Percentiles rank a stretch among this genome's conserved stretches.
These are phyloP conservation scores for Gymnopilus junonius DNA, from an alignment of 768 basidiomycete genomes.

Conservation along the genomic window DNA sequence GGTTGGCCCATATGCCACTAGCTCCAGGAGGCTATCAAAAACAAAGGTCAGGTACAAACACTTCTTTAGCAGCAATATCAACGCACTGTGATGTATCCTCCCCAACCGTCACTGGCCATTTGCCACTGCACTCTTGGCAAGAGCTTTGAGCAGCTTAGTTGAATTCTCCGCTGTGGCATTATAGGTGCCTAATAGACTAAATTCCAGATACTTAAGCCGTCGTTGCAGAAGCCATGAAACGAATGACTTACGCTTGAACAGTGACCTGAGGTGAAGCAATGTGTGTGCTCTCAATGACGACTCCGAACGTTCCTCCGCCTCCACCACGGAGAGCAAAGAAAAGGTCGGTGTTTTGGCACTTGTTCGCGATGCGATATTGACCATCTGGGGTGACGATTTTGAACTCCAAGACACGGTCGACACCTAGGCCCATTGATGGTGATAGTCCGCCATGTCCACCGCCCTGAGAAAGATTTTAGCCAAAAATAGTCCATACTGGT, in stretches of 20 bases:
- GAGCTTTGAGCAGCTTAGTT: conserved; percentile 15
- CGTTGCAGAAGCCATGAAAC: background rate
- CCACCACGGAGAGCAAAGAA: conserved; percentile 52
- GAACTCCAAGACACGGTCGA: conserved; percentile 27
- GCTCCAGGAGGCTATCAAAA: conserved; percentile 13
- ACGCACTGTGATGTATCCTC: conserved; percentile 25
- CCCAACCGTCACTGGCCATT: conserved; percentile 24
- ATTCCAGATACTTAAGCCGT: background rate
- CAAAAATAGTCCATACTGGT: too few species aligned
- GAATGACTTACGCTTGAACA: conserved; percentile 17
- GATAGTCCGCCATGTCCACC: conserved; percentile 22
- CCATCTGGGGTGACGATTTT: conserved; percentile 49
- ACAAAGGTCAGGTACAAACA: background rate
- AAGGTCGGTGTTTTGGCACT: conserved; percentile 45
- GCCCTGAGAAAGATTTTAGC: conserved; percentile 10
- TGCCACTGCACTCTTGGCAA: conserved; percentile 18
- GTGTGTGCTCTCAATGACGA: conserved; percentile 32
- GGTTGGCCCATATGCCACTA: conserved; percentile 22
- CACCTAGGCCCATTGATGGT: conserved; percentile 18
- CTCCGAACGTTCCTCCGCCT: conserved; percentile 45
- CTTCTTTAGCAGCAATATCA: background rate
- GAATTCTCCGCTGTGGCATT: conserved; percentile 18
- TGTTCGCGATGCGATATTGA: conserved; percentile 41
- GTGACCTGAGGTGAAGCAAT: conserved; percentile 18
- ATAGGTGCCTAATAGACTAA: conserved; percentile 19